Base-by-base conservation (phyloP, 129 eudicot species). In the Erigeron canadensis region DNA sequence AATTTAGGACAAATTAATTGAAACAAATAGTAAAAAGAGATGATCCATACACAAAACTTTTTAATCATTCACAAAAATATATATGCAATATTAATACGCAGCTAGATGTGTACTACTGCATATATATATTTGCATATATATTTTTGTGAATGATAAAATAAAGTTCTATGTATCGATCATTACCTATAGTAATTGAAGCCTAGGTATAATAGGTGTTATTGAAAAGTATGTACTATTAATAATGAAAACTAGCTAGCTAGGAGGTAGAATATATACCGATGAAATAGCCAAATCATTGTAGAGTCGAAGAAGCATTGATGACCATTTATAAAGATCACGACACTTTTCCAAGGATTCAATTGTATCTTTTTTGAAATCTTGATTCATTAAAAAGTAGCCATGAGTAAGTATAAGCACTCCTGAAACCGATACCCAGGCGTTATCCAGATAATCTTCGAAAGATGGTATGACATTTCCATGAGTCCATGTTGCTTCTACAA, bases 381-480 rank as follows among this genome's bases (percentile, higher is more conserved):
- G 59, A 53, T 53, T n/a, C 10, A 53, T 6, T 53, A 53, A 53
- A 17, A 53, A 53, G 59, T 53, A 53, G 59, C 28, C 59, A 53
- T 16, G 59, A 53, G 18, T 7, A 16, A 17, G 59, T n/a, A 53
- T 16, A 53, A 53, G 21, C 59, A 53, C 59, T 53, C 7, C 19
- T 53, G 59, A 17, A 16, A 53, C 59, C 2, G 59, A 53, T 16
- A 16, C 6, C 18, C 17, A 53, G 16, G 59, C 17, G 22, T 17
- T 53, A 53, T 53, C 59, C 4, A 53, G 59, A 53, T 53, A 53
- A 4, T 53, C 59, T 16, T 53, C 59, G 6, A 53, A 21, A 5
- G 59, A 15, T 53, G 59, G 23, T 16, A 53, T 4, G 59, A 6
- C 5, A 53, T 53, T 53, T 7, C 59, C 16, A 3, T 53, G 7